Conservation (phyloP, 1,139 yeast genomes). For the Ogataea hybrid region DNA sequence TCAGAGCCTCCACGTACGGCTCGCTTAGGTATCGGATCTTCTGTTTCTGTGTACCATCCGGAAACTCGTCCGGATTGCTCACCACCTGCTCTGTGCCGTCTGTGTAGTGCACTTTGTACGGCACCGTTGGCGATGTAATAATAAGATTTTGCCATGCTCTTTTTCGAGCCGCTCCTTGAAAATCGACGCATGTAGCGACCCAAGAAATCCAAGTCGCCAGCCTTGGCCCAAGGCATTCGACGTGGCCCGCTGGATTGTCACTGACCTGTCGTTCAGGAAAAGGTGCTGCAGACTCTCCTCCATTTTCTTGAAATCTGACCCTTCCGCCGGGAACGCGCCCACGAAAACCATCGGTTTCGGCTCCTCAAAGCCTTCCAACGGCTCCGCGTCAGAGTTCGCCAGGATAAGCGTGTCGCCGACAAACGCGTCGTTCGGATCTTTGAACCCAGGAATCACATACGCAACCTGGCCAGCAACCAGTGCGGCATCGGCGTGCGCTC, state of each 20-base stretch:
- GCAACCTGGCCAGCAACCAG: conserved; percentile 93
- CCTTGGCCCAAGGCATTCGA: conserved; percentile 96
- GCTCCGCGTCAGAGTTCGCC: conserved; percentile 63
- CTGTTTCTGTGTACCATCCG: conserved; percentile 48
- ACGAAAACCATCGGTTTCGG: conserved; percentile 98
- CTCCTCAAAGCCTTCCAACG: conserved; percentile 93
- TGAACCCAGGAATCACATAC: conserved; percentile 91
- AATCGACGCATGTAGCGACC: conserved; percentile 93
- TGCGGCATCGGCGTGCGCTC: conserved; percentile 64
- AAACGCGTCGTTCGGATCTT: conserved; percentile 78
- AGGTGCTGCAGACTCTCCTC: conserved; percentile 89
- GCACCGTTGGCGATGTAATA: conserved; percentile 95
- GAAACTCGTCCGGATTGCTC: conserved; percentile 92
- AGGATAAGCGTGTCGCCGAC: conserved; percentile 90
- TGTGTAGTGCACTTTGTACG: conserved; percentile 67
- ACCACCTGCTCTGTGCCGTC: conserved; percentile 66
- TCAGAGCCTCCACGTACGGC: conserved; percentile 87
- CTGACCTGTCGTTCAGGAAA: conserved; percentile 89
- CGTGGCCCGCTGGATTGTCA: conserved; percentile 83
- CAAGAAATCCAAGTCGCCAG: conserved; percentile 94
- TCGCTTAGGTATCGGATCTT: conserved; percentile 67
- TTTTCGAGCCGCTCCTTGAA: conserved; percentile 88
- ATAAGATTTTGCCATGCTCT: conserved; percentile 94
- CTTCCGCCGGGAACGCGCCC: conserved; percentile 98
- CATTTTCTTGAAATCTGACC: conserved; percentile 81